Conservation (phyloP, 768 basidiomycete genomes). For the Termitomyces titanicus region DNA sequence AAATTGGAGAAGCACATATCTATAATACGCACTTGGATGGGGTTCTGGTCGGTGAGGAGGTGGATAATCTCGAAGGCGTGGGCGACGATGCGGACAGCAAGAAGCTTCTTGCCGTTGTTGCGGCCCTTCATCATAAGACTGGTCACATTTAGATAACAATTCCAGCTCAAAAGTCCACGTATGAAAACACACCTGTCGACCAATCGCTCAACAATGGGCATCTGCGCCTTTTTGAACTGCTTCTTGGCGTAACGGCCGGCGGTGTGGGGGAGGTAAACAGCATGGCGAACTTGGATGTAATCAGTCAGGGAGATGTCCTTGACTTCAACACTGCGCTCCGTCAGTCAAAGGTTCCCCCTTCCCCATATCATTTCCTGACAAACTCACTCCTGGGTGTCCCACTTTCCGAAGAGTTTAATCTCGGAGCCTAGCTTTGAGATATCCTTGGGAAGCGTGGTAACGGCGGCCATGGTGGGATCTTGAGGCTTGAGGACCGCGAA, state of each 20-base stretch:
- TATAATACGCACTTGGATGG: conserved; percentile 75
- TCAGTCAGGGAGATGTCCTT: conserved; percentile 99
- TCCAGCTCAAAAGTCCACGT: background rate
- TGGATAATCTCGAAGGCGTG: conserved; percentile 99
- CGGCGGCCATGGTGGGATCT: conserved; percentile 54
- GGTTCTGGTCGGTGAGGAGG: conserved; percentile 99
- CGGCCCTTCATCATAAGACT: conserved; percentile 99
- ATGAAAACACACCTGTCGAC: conserved; percentile 77
- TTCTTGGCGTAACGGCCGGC: conserved; percentile 99
- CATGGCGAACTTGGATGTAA: conserved; percentile 98
- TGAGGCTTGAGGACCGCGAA: conserved; percentile 30
- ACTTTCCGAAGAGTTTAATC: conserved; percentile 97
- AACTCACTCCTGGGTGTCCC: conserved; percentile 95
- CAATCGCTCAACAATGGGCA: conserved; percentile 99
- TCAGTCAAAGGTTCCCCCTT: background rate
- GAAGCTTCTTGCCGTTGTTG: conserved; percentile 99
- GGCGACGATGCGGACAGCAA: conserved; percentile 98
- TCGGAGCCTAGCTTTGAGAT: conserved; percentile 79
- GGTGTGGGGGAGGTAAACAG: conserved; percentile 97
- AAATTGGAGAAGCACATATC: background rate
- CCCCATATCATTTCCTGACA: background rate
- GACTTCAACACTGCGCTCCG: conserved; percentile 77
- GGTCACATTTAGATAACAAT: conserved; percentile 5
- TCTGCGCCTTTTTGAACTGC: conserved; percentile 99
- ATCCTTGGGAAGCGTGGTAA: conserved; percentile 76